Conservation (phyloP, 805 yeast species). For the Vanderwaltozyma tropicalis region DNA sequence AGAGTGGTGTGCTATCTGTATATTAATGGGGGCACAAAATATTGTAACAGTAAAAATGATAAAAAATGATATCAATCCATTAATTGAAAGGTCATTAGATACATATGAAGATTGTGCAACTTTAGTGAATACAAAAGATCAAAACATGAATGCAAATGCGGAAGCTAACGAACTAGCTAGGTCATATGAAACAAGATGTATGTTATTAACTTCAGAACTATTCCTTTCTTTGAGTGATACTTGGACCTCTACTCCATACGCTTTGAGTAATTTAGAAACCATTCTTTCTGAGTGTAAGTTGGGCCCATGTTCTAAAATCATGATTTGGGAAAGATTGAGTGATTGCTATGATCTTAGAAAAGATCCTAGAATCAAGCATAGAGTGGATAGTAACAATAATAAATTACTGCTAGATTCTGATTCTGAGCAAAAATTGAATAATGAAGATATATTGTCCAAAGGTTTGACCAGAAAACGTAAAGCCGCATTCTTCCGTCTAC, state of each 20-base stretch:
- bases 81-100: constrained; percentile 20
- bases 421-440: not conserved
- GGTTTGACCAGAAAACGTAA: constrained; percentile 61
- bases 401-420: not conserved
- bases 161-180: constrained; percentile 32
- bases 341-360: constrained; percentile 39
- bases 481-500: constrained; percentile 63
- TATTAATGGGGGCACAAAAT: constrained; percentile 45
- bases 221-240: constrained; percentile 36
- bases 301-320: constrained; percentile 38
- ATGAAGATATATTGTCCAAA: constrained; percentile 29
- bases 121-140: constrained; percentile 12
- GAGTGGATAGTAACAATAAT: not conserved
- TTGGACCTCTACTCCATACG: constrained; percentile 34
- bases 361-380: constrained; percentile 29
- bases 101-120: constrained; percentile 29
- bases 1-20: constrained; percentile 73
- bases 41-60: constrained; percentile 34
- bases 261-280: constrained; percentile 35
- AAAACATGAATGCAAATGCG: constrained; percentile 42
- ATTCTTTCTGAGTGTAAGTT: constrained; percentile 37
- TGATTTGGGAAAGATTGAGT: constrained; percentile 44
- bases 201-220: constrained; percentile 62
- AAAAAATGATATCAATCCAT: constrained; percentile 37
- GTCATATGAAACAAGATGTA: constrained; percentile 58